Percentiles rank a stretch among this genome's conserved stretches.
phyloP scores from a whole-genome alignment of 2,329 filamentous ascomycete genomes.

The Claviceps sp. region DNA sequence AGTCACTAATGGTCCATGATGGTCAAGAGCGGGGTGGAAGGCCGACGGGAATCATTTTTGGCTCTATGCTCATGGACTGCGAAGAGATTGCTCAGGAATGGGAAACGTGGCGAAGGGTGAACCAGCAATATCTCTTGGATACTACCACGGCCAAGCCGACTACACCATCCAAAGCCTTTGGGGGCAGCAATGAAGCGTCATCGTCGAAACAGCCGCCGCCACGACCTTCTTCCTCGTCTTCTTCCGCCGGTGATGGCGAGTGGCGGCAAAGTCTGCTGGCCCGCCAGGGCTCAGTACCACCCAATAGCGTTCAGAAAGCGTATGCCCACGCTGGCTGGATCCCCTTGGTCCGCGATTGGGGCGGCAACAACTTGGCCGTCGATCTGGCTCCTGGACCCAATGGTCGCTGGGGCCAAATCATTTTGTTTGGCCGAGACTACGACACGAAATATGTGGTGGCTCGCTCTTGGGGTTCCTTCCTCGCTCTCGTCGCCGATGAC shows the following conservation, averaged over 20 bases:
- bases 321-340: slow-evolving; percentile 96
- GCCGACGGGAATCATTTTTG: slow-evolving; percentile 86
- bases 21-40: slow-evolving; percentile 90
- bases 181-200: slow-evolving; percentile 51
- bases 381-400: slow-evolving; percentile 82
- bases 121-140: slow-evolving; percentile 69
- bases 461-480: slow-evolving; percentile 77
- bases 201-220: slow-evolving; percentile 40
- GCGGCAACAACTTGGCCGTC: slow-evolving; percentile 91
- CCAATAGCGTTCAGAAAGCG: slow-evolving; percentile 75
- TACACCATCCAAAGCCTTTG: slow-evolving; percentile 57
- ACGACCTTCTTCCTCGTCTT: slow-evolving; percentile 26
- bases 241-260: slow-evolving; percentile 36
- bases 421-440: slow-evolving; percentile 93
- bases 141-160: slow-evolving; percentile 44
- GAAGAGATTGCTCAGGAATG: slow-evolving; percentile 97
- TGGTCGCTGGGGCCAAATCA: slow-evolving; percentile 91
- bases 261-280: slow-evolving; percentile 80
- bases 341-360: slow-evolving; percentile 91
- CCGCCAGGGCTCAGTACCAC: slow-evolving; percentile 77
- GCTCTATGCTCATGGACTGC: slow-evolving; percentile 90
- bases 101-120: slow-evolving; percentile 91
- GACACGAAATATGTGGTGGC: slow-evolving; percentile 97
- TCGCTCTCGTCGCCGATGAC: slow-evolving; percentile 82
- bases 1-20: slow-evolving; percentile 82